Percentiles rank a stretch among this genome's conserved stretches.
These are phyloP conservation scores for Trichoderma pleuroti DNA, from an alignment of 2,329 filamentous ascomycete species.

Conservation along the genomic window DNA sequence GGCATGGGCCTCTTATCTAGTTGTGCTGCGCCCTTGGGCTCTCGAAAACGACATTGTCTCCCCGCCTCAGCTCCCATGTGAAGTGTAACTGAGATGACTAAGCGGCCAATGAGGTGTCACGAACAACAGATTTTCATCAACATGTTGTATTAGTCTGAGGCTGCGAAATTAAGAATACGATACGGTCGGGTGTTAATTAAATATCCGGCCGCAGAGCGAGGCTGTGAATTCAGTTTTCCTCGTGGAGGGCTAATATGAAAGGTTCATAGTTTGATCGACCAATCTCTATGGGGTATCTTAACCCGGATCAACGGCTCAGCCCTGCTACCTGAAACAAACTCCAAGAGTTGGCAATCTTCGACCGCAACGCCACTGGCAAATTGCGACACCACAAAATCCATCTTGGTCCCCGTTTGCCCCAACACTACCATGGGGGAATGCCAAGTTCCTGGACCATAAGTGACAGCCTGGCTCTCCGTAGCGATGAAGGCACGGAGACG, in stretches of 20 bases:
- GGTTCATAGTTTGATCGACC: conserved; percentile 7
- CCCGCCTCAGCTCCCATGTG: not conserved
- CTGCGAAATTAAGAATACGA: conserved; percentile 6
- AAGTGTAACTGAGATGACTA: conserved; percentile 2
- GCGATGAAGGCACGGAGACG: conserved; percentile 75
- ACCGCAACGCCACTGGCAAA: conserved; percentile 75
- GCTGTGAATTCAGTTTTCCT: not conserved
- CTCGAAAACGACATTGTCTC: not conserved
- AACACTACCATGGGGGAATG: conserved; percentile 95
- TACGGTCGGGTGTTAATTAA: not conserved
- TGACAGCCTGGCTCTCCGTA: conserved; percentile 75
- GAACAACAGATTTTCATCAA: not conserved
- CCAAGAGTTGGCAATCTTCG: conserved; percentile 87
- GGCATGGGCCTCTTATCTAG: not conserved
- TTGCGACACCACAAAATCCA: conserved; percentile 89
- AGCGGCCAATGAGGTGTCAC: conserved; percentile 9
- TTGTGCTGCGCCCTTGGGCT: not conserved
- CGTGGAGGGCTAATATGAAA: not conserved
- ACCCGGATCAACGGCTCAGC: conserved; percentile 42
- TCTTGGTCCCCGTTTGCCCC: conserved; percentile 52
- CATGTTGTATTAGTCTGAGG: not conserved
- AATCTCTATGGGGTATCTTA: conserved; percentile 27
- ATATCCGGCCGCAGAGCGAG: not conserved
- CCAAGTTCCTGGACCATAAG: conserved; percentile 88
- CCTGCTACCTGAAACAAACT: conserved; percentile 31